Evolutionary conservation across 2,329 filamentous ascomycete genomes (phyloP), one percentile per base, ranked within the genome.

Genomic region (Hirsutella thompsonii): DNA sequence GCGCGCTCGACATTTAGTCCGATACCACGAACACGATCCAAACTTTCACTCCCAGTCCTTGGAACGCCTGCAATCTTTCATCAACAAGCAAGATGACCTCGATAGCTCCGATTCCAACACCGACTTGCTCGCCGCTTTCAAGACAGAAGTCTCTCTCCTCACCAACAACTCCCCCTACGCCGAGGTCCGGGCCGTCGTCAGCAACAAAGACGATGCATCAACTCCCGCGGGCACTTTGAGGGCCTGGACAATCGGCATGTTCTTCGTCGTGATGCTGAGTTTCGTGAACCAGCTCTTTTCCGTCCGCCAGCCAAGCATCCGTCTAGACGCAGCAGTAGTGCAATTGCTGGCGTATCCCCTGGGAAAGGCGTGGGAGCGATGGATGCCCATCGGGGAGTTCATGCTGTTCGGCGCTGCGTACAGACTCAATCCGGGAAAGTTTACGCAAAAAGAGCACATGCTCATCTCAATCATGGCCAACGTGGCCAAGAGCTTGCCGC

Each of bases 401-500:
- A 62, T 62, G 26, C 59, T 74, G 43, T 66, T 54, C 3, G 57
- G 29, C 55, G 57, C 8, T 60, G 64, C 19, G 34, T 19, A 41
- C 47, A 62, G 57, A 14, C 56, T 71, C n/a, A 73, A 72, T 48
- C 68, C 70, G 0, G 68, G 69, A 0, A 63, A 60, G 1, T 74
- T 75, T 54, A 69, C 66, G 46, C 66, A 66, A 50, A 76, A 74
- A 54, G 71, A 75, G 52, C 71, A 75, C 54, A 66, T 72, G 61
- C 55, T 76, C 38, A 70, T 76, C 45, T 65, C 68, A 23, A 67
- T 72, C 50, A 71, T 72, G 66, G 70, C 76, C 33, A 75, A 76
- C 51, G 65, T 64, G 3, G 61, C 62, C 16, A 64, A 59, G 49
- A 60, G 59, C 19, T 52, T 61, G 13, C 69, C 69, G 0, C 72